Conservation (phyloP, 768 basidiomycete genomes). For the Tubosaeta sp. region DNA sequence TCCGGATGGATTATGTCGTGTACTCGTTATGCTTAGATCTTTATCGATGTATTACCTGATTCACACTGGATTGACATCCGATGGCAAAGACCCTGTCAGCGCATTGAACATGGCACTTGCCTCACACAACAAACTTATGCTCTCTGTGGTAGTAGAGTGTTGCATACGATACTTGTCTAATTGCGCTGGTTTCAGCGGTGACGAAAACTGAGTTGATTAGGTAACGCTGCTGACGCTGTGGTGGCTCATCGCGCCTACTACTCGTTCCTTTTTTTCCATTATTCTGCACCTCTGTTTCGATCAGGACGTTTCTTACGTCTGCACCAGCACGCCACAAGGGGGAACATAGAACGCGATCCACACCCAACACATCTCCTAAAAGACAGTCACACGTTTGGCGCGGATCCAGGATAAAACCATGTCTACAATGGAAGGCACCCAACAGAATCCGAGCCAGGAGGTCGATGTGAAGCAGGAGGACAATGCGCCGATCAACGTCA, state of each 20-base stretch:
- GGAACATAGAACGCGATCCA: neutral
- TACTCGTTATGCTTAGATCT: too few relatives aligned
- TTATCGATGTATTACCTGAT: too few relatives aligned
- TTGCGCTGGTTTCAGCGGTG: too few relatives aligned
- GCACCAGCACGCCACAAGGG: too few relatives aligned
- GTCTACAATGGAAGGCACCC: conserved; percentile 8
- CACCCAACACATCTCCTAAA: neutral
- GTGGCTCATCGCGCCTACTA: neutral
- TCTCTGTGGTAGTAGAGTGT: too few relatives aligned
- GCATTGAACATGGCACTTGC: too few relatives aligned
- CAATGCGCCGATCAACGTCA: conserved; percentile 72
- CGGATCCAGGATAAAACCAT: conserved; percentile 2
- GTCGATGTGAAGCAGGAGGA: conserved; percentile 45
- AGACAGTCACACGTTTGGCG: neutral
- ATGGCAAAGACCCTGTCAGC: too few relatives aligned
- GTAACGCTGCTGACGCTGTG: neutral
- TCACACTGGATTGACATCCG: too few relatives aligned
- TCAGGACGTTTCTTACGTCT: neutral
- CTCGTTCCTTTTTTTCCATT: neutral
- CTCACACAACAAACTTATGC: too few relatives aligned
- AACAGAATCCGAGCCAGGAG: conserved; percentile 33
- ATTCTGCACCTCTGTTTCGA: neutral
- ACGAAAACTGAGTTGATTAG: neutral
- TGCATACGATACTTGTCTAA: too few relatives aligned
- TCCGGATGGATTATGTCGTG: too few relatives aligned